Percentiles rank a stretch among this genome's conserved stretches.
phyloP scores from a whole-genome alignment of 1,139 yeast species.

The Magnusiomyces suaveolens region DNA sequence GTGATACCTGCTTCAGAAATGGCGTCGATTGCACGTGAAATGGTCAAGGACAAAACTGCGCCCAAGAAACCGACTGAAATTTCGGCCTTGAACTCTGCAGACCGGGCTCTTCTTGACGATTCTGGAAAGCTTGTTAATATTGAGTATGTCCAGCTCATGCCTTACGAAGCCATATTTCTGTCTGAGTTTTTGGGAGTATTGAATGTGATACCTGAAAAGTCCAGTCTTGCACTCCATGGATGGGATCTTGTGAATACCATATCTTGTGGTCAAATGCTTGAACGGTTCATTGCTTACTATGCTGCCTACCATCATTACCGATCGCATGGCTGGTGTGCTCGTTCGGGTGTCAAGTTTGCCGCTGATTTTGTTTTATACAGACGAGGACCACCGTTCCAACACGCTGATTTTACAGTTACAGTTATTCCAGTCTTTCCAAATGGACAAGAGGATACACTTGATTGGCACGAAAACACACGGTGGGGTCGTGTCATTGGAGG shows the following conservation, averaged over 20 bases:
- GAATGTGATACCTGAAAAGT: neutral
- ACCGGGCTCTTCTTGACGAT: constrained; percentile 28
- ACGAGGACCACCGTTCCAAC: constrained; percentile 91
- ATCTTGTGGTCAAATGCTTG: constrained; percentile 8
- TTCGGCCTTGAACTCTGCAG: constrained; percentile 16
- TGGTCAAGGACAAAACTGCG: constrained; percentile 1
- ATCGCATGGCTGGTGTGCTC: constrained; percentile 88
- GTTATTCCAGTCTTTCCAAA: constrained; percentile 39
- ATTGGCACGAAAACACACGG: constrained; percentile 60
- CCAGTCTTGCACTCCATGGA: constrained; percentile 11
- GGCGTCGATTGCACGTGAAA: constrained; percentile 19
- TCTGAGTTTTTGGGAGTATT: constrained; percentile 43
- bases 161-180: constrained; percentile 67
- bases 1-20: constrained; percentile 17
- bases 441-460: constrained; percentile 58
- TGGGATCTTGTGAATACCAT: constrained; percentile 13
- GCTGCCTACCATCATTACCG: constrained; percentile 80
- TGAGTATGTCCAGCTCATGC: constrained; percentile 66
- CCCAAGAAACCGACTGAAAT: constrained; percentile 7
- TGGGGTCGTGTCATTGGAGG: constrained; percentile 76
- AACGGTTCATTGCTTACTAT: constrained; percentile 38
- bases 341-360: constrained; percentile 88
- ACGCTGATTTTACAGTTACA: constrained; percentile 71
- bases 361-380: constrained; percentile 71
- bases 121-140: constrained; percentile 37